phyloP scores from a whole-genome alignment of 495 filamentous ascomycete genomes.

The Hypomontagnella monticulosa region DNA sequence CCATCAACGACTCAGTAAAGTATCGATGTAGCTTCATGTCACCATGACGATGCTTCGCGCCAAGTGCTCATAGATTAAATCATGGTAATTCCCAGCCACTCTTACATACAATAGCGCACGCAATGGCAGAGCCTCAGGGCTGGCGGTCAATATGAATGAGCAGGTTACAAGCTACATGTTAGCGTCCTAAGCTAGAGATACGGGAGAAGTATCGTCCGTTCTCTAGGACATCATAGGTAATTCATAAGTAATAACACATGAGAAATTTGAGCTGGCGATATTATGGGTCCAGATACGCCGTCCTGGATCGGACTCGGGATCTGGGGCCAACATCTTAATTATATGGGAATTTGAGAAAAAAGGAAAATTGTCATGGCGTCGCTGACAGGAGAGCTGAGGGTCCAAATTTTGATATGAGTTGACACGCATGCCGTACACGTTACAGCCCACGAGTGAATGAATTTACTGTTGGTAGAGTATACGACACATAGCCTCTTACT shows the following conservation, averaged over 20 bases:
- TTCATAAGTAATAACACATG: neutral
- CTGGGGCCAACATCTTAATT: neutral
- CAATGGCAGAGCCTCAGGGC: slow-evolving; percentile 37
- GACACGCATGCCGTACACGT: no score
- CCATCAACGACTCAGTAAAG: neutral
- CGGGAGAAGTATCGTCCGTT: slow-evolving; percentile 27
- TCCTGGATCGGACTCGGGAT: slow-evolving; percentile 30
- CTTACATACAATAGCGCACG: slow-evolving; percentile 2
- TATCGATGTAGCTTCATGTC: slow-evolving; percentile 11
- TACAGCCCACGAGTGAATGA: no score
- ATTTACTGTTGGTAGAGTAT: slow-evolving; percentile 1
- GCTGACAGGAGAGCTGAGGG: no score
- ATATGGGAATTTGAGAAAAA: neutral
- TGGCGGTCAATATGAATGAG: no score
- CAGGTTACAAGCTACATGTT: no score
- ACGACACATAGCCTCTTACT: neutral
- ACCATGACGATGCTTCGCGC: slow-evolving; percentile 29
- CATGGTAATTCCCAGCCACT: slow-evolving; percentile 23
- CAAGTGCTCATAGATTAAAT: slow-evolving; percentile 15
- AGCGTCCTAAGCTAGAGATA: neutral
- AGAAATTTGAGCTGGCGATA: slow-evolving; percentile 19
- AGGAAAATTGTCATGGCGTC: neutral
- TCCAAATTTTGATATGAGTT: no score
- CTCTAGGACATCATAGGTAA: slow-evolving; percentile 5
- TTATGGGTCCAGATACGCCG: slow-evolving; percentile 23